A percentile compares a stretch with the other conserved stretches of the same genome.
Evolutionary conservation across 768 basidiomycete genomes (phyloP).

Genomic region (Termitomyces titanicus): DNA sequence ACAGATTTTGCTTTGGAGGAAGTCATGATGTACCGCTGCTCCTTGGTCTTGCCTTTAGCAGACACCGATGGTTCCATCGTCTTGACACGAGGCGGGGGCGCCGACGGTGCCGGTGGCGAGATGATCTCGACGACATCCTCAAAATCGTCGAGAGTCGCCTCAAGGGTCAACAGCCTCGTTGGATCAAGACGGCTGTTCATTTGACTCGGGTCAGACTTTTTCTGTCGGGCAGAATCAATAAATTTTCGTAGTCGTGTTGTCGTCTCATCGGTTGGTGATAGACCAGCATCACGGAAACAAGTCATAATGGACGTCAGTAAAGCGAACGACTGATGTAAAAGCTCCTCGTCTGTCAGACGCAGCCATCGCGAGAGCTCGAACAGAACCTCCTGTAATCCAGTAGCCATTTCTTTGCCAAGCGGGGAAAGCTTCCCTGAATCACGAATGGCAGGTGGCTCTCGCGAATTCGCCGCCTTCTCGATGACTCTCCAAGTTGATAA

Average conservation of each 20-base stretch:
- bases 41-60: constrained; percentile 7
- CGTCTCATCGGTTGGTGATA: constrained; percentile 51
- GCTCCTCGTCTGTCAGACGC: constrained; percentile 87
- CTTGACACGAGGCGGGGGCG: constrained; percentile 1
- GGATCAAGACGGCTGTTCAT: constrained; percentile 53
- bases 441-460: constrained; percentile 20
- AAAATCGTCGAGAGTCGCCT: constrained; percentile 63
- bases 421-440: constrained; percentile 48
- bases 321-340: constrained; percentile 85
- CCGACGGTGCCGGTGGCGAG: constrained; percentile 32
- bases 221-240: constrained; percentile 55
- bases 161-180: constrained; percentile 59
- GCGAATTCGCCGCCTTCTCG: constrained; percentile 57
- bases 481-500: constrained; percentile 77
- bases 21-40: constrained; percentile 12
- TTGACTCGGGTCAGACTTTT: constrained; percentile 30
- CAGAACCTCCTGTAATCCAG: constrained; percentile 73
- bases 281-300: constrained; percentile 63
- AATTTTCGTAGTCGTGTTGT: constrained; percentile 67
- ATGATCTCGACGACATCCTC: constrained; percentile 61
- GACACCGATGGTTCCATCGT: constrained; percentile 2
- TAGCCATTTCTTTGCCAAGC: constrained; percentile 72
- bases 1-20: constrained; percentile 9
- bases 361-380: constrained; percentile 83
- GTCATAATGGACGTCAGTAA: constrained; percentile 77